Evolutionary conservation across 208 protist species (phyloP), one percentile per base, ranked within the genome.

Genomic region (Trypanosoma mega): DNA sequence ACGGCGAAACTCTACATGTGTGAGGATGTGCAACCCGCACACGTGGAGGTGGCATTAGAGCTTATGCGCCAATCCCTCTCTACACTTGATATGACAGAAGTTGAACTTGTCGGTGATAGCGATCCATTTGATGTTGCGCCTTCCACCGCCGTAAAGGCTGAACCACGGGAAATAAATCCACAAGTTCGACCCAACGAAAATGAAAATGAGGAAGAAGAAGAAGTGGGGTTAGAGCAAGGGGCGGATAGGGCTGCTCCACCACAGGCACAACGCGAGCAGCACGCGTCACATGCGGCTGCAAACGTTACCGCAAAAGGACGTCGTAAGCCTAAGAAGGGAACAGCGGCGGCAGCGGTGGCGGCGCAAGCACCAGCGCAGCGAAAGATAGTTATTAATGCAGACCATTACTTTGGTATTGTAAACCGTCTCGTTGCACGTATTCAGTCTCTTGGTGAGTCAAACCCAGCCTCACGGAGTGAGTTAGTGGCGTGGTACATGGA

Each of bases 1-100:
- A 81, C 94, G 9, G 98, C 98, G 12, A 98, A 98, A 64, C 44
- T 99, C 2, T 86, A 98, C 71, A 67, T 98, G 18, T 90, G 95
- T 36, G 76, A 98, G 18, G 71, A 96, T 48, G 93, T 99, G 60
- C 70, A 63, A 2, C 57, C 82, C 1, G 72, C 67, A 11, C 90
- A 96, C 61, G 87, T 94, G 30, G 80, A 85, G 63, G 80, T 93
- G 45, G 86, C 85, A 45, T 62, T 96, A 63, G 87, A 93, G 73
- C 75, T 96, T 8, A 96, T 96, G 90, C 82, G 87, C 33, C 81
- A 92, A 75, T 96, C 90, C 2, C 63, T 96, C 16, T 94, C 86
- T 8, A 93, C 86, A 4, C 66, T 92, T 27, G 90, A 96, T 57
- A 91, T 94, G 82, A 92, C 84, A 1, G 89, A 95, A 56, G 77